Conservation (phyloP, 2,329 filamentous ascomycete species). For the Conoideocrella luteorostrata region DNA sequence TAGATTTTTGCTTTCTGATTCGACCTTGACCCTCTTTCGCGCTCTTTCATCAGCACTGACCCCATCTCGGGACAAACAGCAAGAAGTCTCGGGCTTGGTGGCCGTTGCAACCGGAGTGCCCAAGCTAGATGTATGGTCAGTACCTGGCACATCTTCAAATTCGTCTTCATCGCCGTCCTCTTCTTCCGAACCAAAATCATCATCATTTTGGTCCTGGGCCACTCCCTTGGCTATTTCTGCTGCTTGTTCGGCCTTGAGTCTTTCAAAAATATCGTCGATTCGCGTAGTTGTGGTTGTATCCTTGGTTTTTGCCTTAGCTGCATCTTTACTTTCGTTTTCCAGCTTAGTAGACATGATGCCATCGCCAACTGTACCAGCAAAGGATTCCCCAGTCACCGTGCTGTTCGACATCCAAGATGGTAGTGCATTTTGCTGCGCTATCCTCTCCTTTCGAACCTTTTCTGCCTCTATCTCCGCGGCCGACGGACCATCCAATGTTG, state of each 20-base stretch:
- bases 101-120: conserved; percentile 25
- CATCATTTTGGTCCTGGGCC: conserved; percentile 25
- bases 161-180: conserved; percentile 36
- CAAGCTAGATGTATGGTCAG: conserved; percentile 22
- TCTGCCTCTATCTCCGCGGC: conserved; percentile 63
- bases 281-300: conserved; percentile 48
- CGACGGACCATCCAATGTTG: conserved; percentile 57
- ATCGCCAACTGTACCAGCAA: conserved; percentile 27
- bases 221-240: conserved; percentile 31
- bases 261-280: conserved; percentile 62
- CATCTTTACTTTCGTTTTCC: conserved; percentile 38
- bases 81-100: conserved; percentile 29
- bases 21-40: conserved; percentile 47
- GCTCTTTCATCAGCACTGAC: conserved; percentile 1
- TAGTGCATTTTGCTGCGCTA: conserved; percentile 62
- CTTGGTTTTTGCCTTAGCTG: conserved; percentile 28
- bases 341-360: conserved; percentile 23
- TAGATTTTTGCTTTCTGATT: conserved; percentile 41
- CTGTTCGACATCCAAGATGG: conserved; percentile 67
- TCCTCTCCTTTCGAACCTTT: conserved; percentile 56
- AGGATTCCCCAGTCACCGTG: conserved; percentile 60
- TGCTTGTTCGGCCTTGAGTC: conserved; percentile 55
- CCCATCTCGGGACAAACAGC: conserved; percentile 13
- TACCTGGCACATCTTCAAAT: conserved; percentile 45
- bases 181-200: conserved; percentile 27